These are phyloP conservation scores for Emmonsiellopsis sp. DNA, from an alignment of 2,329 filamentous ascomycete species.

Conservation along the genomic window DNA sequence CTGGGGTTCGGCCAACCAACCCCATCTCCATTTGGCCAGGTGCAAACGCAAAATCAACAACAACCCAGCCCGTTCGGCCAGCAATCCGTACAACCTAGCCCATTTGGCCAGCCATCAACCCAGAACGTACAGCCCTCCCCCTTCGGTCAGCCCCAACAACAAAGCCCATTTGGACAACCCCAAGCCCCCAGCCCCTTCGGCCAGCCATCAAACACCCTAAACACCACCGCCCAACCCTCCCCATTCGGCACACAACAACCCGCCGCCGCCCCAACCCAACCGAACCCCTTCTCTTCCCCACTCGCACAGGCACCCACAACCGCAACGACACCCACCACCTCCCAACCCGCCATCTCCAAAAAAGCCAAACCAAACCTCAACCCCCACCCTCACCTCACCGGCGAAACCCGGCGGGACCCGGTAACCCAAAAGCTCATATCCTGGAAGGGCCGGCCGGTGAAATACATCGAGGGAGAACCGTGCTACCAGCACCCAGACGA, in stretches of 20 bases:
- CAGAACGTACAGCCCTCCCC: constrained; percentile 3
- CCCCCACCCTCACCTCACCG: constrained; percentile 20
- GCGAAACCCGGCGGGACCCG: constrained; percentile 28
- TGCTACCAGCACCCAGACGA: constrained; percentile 43
- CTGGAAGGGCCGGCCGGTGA: constrained; percentile 58
- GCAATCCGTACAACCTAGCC: constrained; percentile 24
- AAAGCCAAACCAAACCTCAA: constrained; percentile 10
- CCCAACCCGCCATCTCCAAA: constrained; percentile 1
- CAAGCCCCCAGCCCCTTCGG: background rate
- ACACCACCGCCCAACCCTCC: background rate
- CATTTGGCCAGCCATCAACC: constrained; percentile 26
- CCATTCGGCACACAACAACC: background rate
- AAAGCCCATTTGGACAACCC: background rate
- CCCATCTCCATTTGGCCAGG: constrained; percentile 12
- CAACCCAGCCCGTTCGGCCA: constrained; percentile 22
- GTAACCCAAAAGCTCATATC: constrained; percentile 35
- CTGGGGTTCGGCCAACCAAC: constrained; percentile 1
- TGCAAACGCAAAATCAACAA: constrained; percentile 23
- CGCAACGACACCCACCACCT: background rate
- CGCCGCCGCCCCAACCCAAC: constrained; percentile 16
- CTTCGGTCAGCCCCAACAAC: constrained; percentile 4
- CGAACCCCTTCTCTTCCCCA: constrained; percentile 1
- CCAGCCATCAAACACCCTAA: background rate
- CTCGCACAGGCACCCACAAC: background rate
- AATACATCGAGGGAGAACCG: constrained; percentile 47